Evolutionary conservation across 1,139 yeast species (phyloP), one percentile per base, ranked within the genome.

Genomic region (Spathaspora sp.): DNA sequence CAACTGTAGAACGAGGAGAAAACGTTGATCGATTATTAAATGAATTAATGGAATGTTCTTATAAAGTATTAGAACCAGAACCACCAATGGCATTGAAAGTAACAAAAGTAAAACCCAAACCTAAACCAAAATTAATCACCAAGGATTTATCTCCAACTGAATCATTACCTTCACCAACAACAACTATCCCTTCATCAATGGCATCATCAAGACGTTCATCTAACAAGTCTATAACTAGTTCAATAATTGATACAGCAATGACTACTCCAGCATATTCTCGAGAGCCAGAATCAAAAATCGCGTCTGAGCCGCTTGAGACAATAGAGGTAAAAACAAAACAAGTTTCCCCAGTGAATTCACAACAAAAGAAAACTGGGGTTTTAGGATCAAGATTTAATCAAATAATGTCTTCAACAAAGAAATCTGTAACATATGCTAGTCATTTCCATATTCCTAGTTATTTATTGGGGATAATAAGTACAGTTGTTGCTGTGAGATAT

Each of bases 371-470:
- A 31, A 15, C n/a, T n/a, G n/a, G 36, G 7, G 16, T 31, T 13
- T 31, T 31, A 10, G n/a, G n/a, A 10, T 27, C 31, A 27, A 20
- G 7, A 26, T 26, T 11, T 26, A 9, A 11, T 11, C 29, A 20
- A 4, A 17, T 42, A 18, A 41, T 47, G 46, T 9, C 51, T 3
- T 23, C 43, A 23, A 10, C 41, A n/a, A 46, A 39, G 15, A 39
- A 29, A 7, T 16, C 39, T 4, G 11, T 41, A 3, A n/a, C 31
- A 10, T 13, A 39, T 7, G 15, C 40, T 9, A 15, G 31, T 7
- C 43, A 49, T 10, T 61, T 68, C 51, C 71, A 68, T 47, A 44
- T 57, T 9, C 71, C 68, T 8, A 70, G 76, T 49, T 72, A 65
- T 47, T 55, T 55, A 1, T 47, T 63, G n/a, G 78, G 78, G 0